These are phyloP conservation scores for Ephemerocybe angulata DNA, from an alignment of 768 basidiomycete genomes.

Conservation along the genomic window DNA sequence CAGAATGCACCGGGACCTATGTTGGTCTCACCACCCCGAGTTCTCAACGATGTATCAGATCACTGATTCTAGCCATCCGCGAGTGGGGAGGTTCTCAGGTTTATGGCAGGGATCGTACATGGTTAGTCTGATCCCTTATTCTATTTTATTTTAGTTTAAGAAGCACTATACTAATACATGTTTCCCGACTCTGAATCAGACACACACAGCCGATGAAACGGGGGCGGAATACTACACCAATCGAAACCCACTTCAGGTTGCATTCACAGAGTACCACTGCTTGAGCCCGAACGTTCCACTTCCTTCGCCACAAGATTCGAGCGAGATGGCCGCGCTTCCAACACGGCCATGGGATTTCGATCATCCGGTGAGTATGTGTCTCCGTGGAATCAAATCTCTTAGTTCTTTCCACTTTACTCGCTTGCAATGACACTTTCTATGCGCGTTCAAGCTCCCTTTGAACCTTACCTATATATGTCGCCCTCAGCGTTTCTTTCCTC, in stretches of 20 bases:
- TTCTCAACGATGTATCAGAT: conserved; percentile 14
- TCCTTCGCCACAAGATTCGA: conserved; percentile 14
- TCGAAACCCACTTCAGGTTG: conserved; percentile 49
- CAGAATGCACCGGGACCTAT: conserved; percentile 4
- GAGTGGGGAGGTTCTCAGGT: conserved; percentile 48
- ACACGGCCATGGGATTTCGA: conserved; percentile 11
- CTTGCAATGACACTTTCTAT: too few species aligned
- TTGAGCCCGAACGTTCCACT: conserved; percentile 36
- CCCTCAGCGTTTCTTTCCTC: not conserved
- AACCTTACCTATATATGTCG: not conserved
- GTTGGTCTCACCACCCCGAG: conserved; percentile 18
- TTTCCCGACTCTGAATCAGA: too few species aligned
- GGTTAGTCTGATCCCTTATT: conserved; percentile 32
- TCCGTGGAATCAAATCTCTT: too few species aligned
- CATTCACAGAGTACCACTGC: conserved; percentile 42
- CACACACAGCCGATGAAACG: not conserved
- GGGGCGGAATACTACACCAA: conserved; percentile 30
- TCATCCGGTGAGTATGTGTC: conserved; percentile 12
- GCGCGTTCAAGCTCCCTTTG: too few species aligned
- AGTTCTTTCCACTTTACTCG: too few species aligned
- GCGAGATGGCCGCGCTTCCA: conserved; percentile 10
- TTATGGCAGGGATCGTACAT: conserved; percentile 61
- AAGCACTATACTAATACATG: too few species aligned
- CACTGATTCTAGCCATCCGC: conserved; percentile 13
- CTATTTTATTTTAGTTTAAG: too few species aligned